These are phyloP conservation scores for Globisporangium sylvaticum DNA, from an alignment of 352 stramenopile genomes.

Conservation along the genomic window DNA sequence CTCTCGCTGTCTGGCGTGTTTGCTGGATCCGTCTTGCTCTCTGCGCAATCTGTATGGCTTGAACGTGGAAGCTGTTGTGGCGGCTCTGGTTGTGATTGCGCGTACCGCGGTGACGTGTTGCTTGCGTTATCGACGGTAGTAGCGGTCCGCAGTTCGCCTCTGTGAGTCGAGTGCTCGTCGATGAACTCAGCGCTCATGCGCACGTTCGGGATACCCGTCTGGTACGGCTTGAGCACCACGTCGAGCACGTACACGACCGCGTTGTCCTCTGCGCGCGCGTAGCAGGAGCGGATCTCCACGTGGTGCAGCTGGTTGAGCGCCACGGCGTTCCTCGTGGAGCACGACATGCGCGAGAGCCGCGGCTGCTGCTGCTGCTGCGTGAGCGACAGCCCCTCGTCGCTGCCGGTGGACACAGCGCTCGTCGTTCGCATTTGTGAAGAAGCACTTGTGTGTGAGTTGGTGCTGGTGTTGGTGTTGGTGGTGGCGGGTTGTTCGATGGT, in stretches of 20 bases:
- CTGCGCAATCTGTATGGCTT: not conserved
- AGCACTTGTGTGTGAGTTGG: not conserved
- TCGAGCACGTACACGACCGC: constrained; percentile 52
- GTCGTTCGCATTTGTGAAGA: not conserved
- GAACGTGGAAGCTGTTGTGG: not conserved
- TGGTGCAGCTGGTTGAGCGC: constrained; percentile 58
- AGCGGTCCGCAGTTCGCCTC: not conserved
- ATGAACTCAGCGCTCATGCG: constrained; percentile 15
- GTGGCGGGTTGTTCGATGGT: too few species aligned
- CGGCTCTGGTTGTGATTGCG: too few species aligned
- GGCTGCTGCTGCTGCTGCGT: constrained; percentile 1
- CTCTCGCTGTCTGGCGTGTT: not conserved
- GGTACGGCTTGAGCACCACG: constrained; percentile 33
- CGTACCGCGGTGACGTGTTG: not conserved
- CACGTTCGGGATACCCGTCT: constrained; percentile 41
- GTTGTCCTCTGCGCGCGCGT: constrained; percentile 34
- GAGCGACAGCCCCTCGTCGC: constrained; percentile 4
- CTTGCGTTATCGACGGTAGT: not conserved
- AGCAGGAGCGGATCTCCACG: constrained; percentile 37
- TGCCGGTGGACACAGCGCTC: not conserved
- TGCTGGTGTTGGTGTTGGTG: not conserved
- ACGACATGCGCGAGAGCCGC: constrained; percentile 45
- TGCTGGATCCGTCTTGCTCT: not conserved
- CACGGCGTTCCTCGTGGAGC: constrained; percentile 42
- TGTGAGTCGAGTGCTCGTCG: not conserved